These are phyloP conservation scores for Hypoxylon sp. DNA, from an alignment of 2,329 filamentous ascomycete genomes.

Conservation along the genomic window DNA sequence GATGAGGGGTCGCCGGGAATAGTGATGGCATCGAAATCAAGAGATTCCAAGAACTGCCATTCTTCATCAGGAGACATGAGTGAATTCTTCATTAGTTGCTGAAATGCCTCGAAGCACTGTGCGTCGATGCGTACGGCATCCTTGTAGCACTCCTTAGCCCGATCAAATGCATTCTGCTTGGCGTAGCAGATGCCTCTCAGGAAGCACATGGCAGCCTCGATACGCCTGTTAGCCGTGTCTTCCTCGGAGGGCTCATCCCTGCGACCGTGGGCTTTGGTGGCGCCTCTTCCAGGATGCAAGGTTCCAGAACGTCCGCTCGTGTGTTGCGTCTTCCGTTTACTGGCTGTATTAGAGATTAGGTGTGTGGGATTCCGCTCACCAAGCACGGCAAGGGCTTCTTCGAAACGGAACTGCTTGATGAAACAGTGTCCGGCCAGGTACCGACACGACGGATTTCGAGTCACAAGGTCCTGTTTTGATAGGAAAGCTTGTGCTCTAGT, in stretches of 20 bases:
- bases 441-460: constrained; percentile 84
- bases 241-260: constrained; percentile 63
- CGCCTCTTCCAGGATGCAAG: constrained; percentile 38
- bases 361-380: constrained; percentile 96
- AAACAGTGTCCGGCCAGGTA: constrained; percentile 95
- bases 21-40: constrained; percentile 88
- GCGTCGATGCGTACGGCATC: constrained; percentile 96
- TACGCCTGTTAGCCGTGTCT: constrained; percentile 80
- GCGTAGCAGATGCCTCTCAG: constrained; percentile 93
- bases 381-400: constrained; percentile 86
- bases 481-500: constrained; percentile 90
- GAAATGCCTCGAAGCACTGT: constrained; percentile 97
- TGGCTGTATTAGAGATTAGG: constrained; percentile 74
- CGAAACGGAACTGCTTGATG: constrained; percentile 90
- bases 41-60: constrained; percentile 86
- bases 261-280: constrained; percentile 42
- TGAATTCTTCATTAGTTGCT: constrained; percentile 96
- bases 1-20: constrained; percentile 72
- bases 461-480: constrained; percentile 82
- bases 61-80: constrained; percentile 91
- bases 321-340: constrained; percentile 78
- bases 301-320: constrained; percentile 51
- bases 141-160: constrained; percentile 98
- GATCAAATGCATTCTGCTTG: constrained; percentile 96
- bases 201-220: constrained; percentile 98